Conservation (phyloP, 2,329 filamentous ascomycete genomes). For the Mycosphaerelloides madeirae region DNA sequence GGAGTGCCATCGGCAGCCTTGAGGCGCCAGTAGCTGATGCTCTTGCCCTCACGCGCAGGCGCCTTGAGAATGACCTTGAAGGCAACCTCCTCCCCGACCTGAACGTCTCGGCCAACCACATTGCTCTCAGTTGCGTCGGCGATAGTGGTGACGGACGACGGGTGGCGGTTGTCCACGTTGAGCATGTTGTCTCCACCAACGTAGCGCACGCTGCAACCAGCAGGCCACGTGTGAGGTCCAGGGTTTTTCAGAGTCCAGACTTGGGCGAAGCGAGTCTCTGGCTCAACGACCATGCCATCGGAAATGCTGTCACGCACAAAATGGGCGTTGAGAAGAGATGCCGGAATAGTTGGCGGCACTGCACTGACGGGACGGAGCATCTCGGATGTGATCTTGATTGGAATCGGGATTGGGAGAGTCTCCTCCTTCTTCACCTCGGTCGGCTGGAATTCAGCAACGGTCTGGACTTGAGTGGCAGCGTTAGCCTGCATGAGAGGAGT, state of each 20-base stretch:
- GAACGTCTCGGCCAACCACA: conserved; percentile 62
- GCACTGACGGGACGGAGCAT: conserved; percentile 16
- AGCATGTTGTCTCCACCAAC: conserved; percentile 97
- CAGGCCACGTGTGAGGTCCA: conserved; percentile 74
- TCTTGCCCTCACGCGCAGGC: conserved; percentile 67
- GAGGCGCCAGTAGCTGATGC: conserved; percentile 95
- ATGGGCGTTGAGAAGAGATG: conserved; percentile 52
- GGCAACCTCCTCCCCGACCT: conserved; percentile 66
- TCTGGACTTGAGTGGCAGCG: conserved; percentile 61
- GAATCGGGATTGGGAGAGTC: conserved; percentile 20
- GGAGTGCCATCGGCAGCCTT: conserved; percentile 73
- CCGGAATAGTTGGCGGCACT: conserved; percentile 16
- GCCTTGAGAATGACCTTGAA: conserved; percentile 86
- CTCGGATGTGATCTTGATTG: conserved; percentile 17
- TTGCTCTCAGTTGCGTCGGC: conserved; percentile 78
- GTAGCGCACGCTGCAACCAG: conserved; percentile 84
- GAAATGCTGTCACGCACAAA: conserved; percentile 74
- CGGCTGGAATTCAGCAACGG: conserved; percentile 67
- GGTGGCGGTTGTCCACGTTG: conserved; percentile 73
- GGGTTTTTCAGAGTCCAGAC: conserved; percentile 88
- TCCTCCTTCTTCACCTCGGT: conserved; percentile 26
- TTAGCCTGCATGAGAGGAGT: conserved; percentile 35
- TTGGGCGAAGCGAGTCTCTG: conserved; percentile 75
- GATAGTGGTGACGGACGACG: conserved; percentile 72
- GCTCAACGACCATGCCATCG: conserved; percentile 69